Evolutionary conservation across 352 stramenopile genomes (phyloP), one percentile per base, ranked within the genome.

Genomic region (Phytophthora aleatoria): DNA sequence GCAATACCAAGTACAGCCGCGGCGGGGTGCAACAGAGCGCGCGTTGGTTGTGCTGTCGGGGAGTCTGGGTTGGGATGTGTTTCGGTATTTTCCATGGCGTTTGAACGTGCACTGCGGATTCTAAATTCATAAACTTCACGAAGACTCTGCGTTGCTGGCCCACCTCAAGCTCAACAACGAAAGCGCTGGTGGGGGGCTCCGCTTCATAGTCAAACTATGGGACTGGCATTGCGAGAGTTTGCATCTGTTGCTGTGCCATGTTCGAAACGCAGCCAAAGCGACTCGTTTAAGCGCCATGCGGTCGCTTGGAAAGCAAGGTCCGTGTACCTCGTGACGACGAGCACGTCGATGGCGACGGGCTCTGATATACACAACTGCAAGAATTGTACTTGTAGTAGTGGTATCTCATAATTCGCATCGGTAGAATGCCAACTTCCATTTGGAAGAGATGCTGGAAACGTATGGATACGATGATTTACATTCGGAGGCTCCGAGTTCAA

Each of bases 221-320:
- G 36, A 20, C 36, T 36, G 31, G 15, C 39, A 13, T 12, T 31
- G 33, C 31, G 26, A 38, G 43, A 26, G 39, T n/a, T 28, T 52
- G 61, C 38, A 57, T 57, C 36, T 35, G 61, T 33, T 51, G 50
- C 41, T 35, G 26, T 36, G 27, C 35, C 51, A 61, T 31, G 38
- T 45, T 67, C 24, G 51, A 55, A 67, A 48, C 35, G 50, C 16
- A 50, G 52, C 39, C 41, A 43, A 27, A 43, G 20, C 45, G 47
- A 47, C 45, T 64, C 27, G 39, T 64, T 64, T 64, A 43, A 50
- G 28, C 41, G 38, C 36, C 57, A 71, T 67, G 43, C 64, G 57
- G 57, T 63, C 45, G 44, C 50, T 57, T 71, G 50, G 57, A 71
- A 69, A 45, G 54, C 44, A 33, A 41, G 35, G 3, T 16, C 35